Conservation (phyloP, 1,284 basidiomycete genomes). For the Chondrostereum purpureum region DNA sequence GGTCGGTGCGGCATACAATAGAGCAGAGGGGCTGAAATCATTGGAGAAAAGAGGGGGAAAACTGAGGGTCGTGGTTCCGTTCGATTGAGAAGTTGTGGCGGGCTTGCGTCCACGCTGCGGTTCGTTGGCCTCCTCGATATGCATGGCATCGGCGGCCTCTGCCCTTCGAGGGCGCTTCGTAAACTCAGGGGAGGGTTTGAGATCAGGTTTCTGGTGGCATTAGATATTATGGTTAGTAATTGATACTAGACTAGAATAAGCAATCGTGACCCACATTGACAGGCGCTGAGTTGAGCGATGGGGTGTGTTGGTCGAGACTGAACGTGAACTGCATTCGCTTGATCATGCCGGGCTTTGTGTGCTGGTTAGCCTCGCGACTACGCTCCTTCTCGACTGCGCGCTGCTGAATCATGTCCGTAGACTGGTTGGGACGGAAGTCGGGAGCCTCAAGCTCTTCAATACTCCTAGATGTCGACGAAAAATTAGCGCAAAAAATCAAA, state of each 20-base stretch:
- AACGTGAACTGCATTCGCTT: constrained; percentile 1
- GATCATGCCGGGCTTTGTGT: background rate
- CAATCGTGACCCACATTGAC: too few species aligned
- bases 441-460: constrained; percentile 1
- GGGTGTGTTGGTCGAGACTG: constrained; percentile 1
- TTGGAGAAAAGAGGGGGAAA: constrained; percentile 68
- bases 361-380: constrained; percentile 59
- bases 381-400: constrained; percentile 75
- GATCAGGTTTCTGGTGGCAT: constrained; percentile 61
- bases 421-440: constrained; percentile 45
- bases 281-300: background rate
- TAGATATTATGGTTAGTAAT: too few species aligned
- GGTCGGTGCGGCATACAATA: constrained; percentile 61
- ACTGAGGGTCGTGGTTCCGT: constrained; percentile 30
- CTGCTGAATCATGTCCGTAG: constrained; percentile 68
- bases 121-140: constrained; percentile 26
- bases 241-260: too few species aligned
- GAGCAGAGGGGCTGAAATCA: constrained; percentile 69
- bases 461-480: constrained; percentile 24
- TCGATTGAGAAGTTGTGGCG: constrained; percentile 9
- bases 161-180: constrained; percentile 34
- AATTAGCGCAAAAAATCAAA: constrained; percentile 12
- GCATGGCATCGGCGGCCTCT: constrained; percentile 20
- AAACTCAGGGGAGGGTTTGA: constrained; percentile 63
- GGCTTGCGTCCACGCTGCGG: constrained; percentile 32